These are phyloP conservation scores for Hansfordia pulvinata DNA, from an alignment of 2,329 filamentous ascomycete genomes.

Conservation along the genomic window DNA sequence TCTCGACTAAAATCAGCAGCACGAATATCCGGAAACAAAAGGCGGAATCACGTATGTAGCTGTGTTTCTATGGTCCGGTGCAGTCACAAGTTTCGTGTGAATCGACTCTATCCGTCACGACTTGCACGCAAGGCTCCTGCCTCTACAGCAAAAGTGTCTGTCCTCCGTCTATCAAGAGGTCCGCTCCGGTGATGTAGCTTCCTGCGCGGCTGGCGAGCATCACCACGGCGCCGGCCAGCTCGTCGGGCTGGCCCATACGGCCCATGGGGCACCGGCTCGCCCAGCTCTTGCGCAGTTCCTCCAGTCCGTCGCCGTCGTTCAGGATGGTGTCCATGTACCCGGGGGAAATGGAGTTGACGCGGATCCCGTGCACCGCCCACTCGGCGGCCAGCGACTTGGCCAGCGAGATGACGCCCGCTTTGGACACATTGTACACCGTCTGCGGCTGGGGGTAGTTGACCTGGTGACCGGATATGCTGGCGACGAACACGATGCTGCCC, in stretches of 20 bases:
- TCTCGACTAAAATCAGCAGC: conserved; percentile 81
- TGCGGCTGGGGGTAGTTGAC: conserved; percentile 66
- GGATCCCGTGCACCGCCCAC: conserved; percentile 58
- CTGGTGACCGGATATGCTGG: conserved; percentile 53
- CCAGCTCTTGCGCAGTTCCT: conserved; percentile 40
- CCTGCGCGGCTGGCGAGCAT: conserved; percentile 46
- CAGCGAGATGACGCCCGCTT: conserved; percentile 51
- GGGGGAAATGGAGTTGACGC: conserved; percentile 56
- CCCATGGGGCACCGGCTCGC: conserved; percentile 45
- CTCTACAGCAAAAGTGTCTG: conserved; percentile 14
- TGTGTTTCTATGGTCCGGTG: conserved; percentile 7
- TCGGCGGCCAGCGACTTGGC: conserved; percentile 56
- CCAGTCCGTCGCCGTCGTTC: conserved; percentile 50
- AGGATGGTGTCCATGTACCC: conserved; percentile 70
- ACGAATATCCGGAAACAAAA: conserved; percentile 58
- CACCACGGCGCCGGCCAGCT: conserved; percentile 48
- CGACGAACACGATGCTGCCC: conserved; percentile 52
- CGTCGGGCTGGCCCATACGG: conserved; percentile 49
- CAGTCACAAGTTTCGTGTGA: conserved; percentile 2
- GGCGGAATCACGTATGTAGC: conserved; percentile 14
- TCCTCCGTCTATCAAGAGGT: conserved; percentile 52
- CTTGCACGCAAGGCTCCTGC: background rate
- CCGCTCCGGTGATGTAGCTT: conserved; percentile 54
- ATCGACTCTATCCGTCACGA: background rate
- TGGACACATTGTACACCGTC: conserved; percentile 57